phyloP scores from a whole-genome alignment of 2,329 filamentous ascomycete species.

The Stylonectria norvegica region DNA sequence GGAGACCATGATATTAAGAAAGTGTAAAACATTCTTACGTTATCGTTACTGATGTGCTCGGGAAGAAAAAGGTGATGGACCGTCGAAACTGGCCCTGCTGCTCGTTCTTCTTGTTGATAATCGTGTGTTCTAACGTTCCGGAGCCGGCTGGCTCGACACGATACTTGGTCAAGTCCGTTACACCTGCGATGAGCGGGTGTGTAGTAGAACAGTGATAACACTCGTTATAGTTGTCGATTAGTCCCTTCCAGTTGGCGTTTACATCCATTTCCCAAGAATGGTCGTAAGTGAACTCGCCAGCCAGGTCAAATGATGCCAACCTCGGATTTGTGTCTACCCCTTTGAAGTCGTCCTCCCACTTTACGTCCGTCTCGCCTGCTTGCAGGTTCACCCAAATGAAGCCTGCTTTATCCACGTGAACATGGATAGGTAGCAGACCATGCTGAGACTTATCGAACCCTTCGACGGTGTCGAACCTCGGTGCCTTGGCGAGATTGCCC shows the following conservation, averaged over 20 bases:
- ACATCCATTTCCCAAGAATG: constrained; percentile 55
- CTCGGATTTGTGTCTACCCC: constrained; percentile 43
- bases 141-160: constrained; percentile 45
- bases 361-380: constrained; percentile 39
- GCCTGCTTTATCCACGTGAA: constrained; percentile 49
- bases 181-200: constrained; percentile 53
- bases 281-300: constrained; percentile 50
- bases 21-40: constrained; percentile 36
- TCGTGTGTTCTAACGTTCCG: constrained; percentile 45
- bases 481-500: constrained; percentile 58
- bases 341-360: constrained; percentile 50
- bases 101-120: constrained; percentile 44
- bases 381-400: constrained; percentile 60
- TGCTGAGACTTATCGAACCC: constrained; percentile 55
- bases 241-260: constrained; percentile 56
- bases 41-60: constrained; percentile 47
- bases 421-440: constrained; percentile 50
- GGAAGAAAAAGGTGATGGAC: constrained; percentile 45
- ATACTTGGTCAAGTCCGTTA: constrained; percentile 54
- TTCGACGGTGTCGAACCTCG: constrained; percentile 52
- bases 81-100: constrained; percentile 42
- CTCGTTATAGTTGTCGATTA: constrained; percentile 62
- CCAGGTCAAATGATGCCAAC: constrained; percentile 44
- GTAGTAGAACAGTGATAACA: constrained; percentile 60
- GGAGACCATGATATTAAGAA: too few species aligned